These are phyloP conservation scores for Penicillium paneum DNA, from an alignment of 2,329 filamentous ascomycete species.

Conservation along the genomic window DNA sequence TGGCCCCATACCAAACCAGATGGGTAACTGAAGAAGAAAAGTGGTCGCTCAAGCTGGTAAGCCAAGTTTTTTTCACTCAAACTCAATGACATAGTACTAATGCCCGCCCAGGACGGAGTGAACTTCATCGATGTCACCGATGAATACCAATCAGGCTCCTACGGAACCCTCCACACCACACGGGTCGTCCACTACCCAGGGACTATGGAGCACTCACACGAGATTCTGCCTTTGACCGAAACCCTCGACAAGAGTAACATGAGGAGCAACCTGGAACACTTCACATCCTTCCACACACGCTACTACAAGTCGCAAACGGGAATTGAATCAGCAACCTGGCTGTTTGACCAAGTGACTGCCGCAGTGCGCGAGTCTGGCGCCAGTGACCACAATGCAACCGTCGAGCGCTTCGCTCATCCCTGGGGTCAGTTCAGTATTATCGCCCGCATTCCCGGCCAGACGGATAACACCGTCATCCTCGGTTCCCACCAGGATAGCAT, in stretches of 20 bases:
- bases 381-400: conserved; percentile 62
- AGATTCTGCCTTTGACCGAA: conserved; percentile 64
- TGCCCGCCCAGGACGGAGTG: conserved; percentile 62
- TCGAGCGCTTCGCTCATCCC: conserved; percentile 70
- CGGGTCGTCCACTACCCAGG: conserved; percentile 61
- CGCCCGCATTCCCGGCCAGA: conserved; percentile 82
- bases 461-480: conserved; percentile 79
- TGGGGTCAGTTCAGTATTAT: conserved; percentile 93
- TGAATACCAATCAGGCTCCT: conserved; percentile 58
- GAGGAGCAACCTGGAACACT: conserved; percentile 69
- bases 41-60: conserved; percentile 80
- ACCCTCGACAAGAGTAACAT: conserved; percentile 73
- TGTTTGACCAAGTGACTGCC: conserved; percentile 69
- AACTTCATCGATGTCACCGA: conserved; percentile 96
- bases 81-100: conserved; percentile 2
- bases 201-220: conserved; percentile 62
- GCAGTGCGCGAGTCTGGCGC: conserved; percentile 71
- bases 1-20: conserved; percentile 74
- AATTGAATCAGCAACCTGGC: conserved; percentile 81
- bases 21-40: conserved; percentile 96
- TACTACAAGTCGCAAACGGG: conserved; percentile 64
- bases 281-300: conserved; percentile 58
- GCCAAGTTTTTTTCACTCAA: conserved; percentile 27
- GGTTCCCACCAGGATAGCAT: conserved; percentile 94
- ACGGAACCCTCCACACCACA: conserved; percentile 42